Evolutionary conservation across 1,139 yeast genomes (phyloP).

Genomic region (Blastobotrys illinoisensis): DNA sequence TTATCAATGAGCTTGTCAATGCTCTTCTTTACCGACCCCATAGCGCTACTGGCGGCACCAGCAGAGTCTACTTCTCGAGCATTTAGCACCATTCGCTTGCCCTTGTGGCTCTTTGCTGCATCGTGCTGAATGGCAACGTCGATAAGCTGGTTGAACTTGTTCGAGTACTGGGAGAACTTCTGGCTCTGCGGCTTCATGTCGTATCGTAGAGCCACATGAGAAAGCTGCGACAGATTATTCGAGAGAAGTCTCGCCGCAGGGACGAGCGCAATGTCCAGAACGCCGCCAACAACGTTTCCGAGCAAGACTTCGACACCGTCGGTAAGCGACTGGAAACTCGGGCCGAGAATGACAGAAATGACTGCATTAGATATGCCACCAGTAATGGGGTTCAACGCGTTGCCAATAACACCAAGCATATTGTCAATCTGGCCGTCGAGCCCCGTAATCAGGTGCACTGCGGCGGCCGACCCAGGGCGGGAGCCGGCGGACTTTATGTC

Average conservation of each 20-base stretch:
- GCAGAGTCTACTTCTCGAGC: neutral
- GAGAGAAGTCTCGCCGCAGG: slow-evolving; percentile 21
- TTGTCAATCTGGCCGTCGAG: slow-evolving; percentile 33
- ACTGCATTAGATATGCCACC: slow-evolving; percentile 24
- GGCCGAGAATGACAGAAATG: slow-evolving; percentile 25
- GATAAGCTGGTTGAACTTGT: slow-evolving; percentile 5
- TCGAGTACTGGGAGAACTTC: slow-evolving; percentile 1
- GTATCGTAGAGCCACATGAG: slow-evolving; percentile 17
- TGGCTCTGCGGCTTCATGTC: slow-evolving; percentile 12
- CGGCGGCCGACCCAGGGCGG: slow-evolving; percentile 25
- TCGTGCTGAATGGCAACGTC: neutral
- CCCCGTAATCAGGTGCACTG: slow-evolving; percentile 28
- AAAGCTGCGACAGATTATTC: slow-evolving; percentile 15
- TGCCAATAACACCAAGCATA: slow-evolving; percentile 23
- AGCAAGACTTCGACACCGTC: slow-evolving; percentile 31
- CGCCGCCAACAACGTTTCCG: slow-evolving; percentile 28
- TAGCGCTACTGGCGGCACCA: neutral
- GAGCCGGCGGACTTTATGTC: slow-evolving; percentile 21
- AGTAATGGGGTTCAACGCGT: slow-evolving; percentile 25
- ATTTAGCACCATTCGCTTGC: neutral
- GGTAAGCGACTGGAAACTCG: slow-evolving; percentile 30
- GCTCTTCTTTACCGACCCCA: neutral
- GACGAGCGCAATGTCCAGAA: slow-evolving; percentile 18
- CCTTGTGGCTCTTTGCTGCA: neutral
- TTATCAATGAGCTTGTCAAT: neutral